Percentiles rank a stretch among this genome's conserved stretches.
Evolutionary conservation across 805 yeast genomes (phyloP).

Genomic region (Candida ascalaphidarum): DNA sequence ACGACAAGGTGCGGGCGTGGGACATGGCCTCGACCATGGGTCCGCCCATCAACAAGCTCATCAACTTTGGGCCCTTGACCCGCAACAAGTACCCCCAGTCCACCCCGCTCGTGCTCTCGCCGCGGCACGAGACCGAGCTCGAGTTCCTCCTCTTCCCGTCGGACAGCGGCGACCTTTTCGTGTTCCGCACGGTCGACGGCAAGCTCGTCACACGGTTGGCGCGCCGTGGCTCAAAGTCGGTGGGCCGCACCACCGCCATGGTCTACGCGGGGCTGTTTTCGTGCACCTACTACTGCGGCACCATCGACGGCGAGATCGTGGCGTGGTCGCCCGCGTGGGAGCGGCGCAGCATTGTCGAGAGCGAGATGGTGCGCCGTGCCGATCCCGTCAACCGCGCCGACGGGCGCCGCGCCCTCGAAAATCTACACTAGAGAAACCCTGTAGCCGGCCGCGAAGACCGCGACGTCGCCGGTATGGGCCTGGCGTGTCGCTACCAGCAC

Average conservation of each 20-base stretch:
- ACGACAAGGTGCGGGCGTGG: slow-evolving; percentile 79
- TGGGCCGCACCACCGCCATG: slow-evolving; percentile 43
- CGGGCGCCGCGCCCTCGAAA: no score
- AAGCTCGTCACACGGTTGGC: slow-evolving; percentile 51
- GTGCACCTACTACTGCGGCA: slow-evolving; percentile 48
- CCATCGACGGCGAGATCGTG: slow-evolving; percentile 57
- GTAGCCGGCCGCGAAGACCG: no score
- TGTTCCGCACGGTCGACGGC: slow-evolving; percentile 54
- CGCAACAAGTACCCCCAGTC: slow-evolving; percentile 49
- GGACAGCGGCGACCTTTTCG: slow-evolving; percentile 62
- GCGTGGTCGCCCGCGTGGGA: slow-evolving; percentile 36
- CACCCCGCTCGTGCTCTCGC: slow-evolving; percentile 46
- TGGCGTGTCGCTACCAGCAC: no score
- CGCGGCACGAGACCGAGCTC: slow-evolving; percentile 41
- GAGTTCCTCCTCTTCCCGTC: slow-evolving; percentile 64
- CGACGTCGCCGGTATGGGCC: no score
- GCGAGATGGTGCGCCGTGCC: no score
- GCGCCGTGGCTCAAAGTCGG: slow-evolving; percentile 30
- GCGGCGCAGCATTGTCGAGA: slow-evolving; percentile 1
- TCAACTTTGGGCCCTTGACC: slow-evolving; percentile 73
- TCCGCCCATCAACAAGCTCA: slow-evolving; percentile 48
- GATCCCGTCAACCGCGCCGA: no score
- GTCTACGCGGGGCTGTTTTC: slow-evolving; percentile 37
- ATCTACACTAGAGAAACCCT: no score
- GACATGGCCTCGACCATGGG: slow-evolving; percentile 34